phyloP scores from a whole-genome alignment of 2,329 filamentous ascomycete genomes.

The Cryphonectria radicalis region DNA sequence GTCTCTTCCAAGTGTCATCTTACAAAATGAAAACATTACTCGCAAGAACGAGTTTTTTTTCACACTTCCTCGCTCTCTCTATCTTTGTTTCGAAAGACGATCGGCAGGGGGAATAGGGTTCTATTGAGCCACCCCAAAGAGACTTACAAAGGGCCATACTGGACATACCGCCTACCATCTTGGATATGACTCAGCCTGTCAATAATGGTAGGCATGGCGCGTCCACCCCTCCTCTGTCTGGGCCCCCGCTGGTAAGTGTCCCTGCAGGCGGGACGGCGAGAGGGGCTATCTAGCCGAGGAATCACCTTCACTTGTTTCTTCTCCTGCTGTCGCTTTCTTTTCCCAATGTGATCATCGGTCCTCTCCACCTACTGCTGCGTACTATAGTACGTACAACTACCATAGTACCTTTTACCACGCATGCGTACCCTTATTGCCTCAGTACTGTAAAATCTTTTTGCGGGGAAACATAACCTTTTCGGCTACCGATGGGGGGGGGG shows the following conservation, averaged over 20 bases:
- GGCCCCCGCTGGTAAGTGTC: not conserved
- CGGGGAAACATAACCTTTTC: not conserved
- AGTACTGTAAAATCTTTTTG: not conserved
- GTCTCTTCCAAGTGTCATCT: not conserved
- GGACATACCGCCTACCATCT: not conserved
- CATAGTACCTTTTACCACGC: not conserved
- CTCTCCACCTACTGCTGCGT: not conserved
- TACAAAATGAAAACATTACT: not conserved
- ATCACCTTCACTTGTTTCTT: not conserved
- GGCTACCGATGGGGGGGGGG: not conserved
- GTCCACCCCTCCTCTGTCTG: not conserved
- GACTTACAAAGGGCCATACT: not conserved
- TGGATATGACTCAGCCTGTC: not conserved
- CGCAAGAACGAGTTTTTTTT: not conserved
- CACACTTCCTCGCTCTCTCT: not conserved
- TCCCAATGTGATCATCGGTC: not conserved
- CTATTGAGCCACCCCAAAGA: not conserved
- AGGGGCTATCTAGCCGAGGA: slow-evolving; percentile 10
- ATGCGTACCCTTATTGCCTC: not conserved
- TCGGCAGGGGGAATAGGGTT: not conserved
- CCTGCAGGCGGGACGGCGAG: not conserved
- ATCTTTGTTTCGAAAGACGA: not conserved
- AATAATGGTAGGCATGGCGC: not conserved
- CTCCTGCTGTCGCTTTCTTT: not conserved
- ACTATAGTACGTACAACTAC: not conserved